Evolutionary conservation across 768 basidiomycete species (phyloP), one percentile per base, ranked within the genome.

Genomic region (Mycena floridula): DNA sequence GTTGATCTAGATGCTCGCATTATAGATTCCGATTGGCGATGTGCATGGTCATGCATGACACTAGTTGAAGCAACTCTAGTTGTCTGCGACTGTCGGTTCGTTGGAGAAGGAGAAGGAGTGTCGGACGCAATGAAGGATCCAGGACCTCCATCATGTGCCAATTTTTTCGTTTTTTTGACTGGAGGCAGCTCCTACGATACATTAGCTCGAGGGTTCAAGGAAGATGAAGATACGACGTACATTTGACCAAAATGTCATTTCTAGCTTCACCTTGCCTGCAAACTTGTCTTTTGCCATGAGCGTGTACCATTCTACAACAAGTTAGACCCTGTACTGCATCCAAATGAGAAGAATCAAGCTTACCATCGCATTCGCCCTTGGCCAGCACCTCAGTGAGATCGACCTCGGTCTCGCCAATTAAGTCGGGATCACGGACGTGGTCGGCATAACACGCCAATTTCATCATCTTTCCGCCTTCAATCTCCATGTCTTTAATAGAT

Each of bases 301-400:
- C 18, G 83, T 84, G 59, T 95, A 93, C 96, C 94, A 98, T 61
- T 97, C 96, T 98, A 57, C 20, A 25, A 28, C 8, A 36, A 40
- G 28, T 16, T 20, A 45, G 42, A 37, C 40, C 45, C 27, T 30
- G 37, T 36, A 37, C 28, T 32, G 24, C 25, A 15, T 16, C 23
- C 26, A 41, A n/a, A n/a, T n/a, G n/a, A n/a, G n/a, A n/a, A n/a
- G n/a, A n/a, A n/a, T 9, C 18, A 27, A 5, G 60, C 87, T 55
- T 59, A 93, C 96, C 94, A 67, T 99, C 96, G 1, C 89, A 93
- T 65, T 97, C 94, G 36, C 96, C 96, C 65, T 88, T 93, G 45
- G 90, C 92, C 55, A 98, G 62, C 6, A 85, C 95, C 56, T 90
- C 88, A 3, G 84, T 86, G 28, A 98, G 74, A 63, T 95, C 88